Conservation (phyloP, 331 rosid genomes). For the Acacia concinna region DNA sequence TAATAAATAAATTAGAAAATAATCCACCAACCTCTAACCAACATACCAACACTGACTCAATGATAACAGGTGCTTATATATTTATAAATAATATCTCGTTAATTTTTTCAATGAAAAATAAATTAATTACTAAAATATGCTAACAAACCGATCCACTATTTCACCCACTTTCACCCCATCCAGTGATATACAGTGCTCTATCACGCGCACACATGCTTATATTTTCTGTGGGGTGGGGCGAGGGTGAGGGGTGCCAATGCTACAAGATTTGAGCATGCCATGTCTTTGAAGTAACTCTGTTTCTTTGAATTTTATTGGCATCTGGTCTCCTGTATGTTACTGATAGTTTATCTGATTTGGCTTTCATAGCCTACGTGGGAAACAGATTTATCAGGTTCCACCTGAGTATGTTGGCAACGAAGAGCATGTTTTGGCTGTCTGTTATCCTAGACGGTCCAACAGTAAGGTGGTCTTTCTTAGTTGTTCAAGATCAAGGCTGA, state of each 20-base stretch:
- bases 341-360: conserved; percentile 32
- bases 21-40: not conserved
- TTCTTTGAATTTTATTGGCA: conserved; percentile 16
- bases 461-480: conserved; percentile 53
- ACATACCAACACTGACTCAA: not conserved
- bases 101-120: not conserved
- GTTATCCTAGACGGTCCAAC: conserved; percentile 54
- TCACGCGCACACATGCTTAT: not conserved
- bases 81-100: not conserved
- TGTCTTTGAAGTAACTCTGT: conserved; percentile 9
- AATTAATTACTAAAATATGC: not conserved
- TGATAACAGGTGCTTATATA: not conserved
- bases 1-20: not conserved
- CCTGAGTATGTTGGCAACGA: conserved; percentile 74
- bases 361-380: conserved; percentile 79
- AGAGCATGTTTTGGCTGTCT: conserved; percentile 75
- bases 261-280: not conserved
- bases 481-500: conserved; percentile 6
- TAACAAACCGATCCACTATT: not conserved
- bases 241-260: not conserved
- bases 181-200: not conserved
- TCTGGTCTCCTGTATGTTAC: conserved; percentile 20
- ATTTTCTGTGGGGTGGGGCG: not conserved
- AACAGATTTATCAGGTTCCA: conserved; percentile 70
- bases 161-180: not conserved